Conservation (phyloP, 2,329 filamentous ascomycete genomes). For the Penicillium sp. region DNA sequence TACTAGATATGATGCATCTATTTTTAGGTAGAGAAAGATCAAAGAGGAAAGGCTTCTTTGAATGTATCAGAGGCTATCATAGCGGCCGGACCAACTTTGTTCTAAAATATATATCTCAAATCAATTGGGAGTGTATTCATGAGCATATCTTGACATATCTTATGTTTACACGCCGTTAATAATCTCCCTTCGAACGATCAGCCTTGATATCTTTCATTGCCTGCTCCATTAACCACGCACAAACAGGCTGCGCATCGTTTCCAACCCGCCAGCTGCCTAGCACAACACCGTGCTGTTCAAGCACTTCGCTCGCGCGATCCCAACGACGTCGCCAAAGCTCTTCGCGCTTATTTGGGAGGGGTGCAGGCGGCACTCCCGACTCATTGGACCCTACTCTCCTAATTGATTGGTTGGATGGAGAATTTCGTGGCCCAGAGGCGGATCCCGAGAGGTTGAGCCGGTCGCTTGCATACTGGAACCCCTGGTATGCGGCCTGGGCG, state of each 20-base stretch:
- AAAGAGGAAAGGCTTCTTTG: neutral
- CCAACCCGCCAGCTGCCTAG: constrained; percentile 50
- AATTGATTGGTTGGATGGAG: constrained; percentile 22
- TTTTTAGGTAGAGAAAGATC: too few relatives aligned
- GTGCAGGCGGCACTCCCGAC: constrained; percentile 25
- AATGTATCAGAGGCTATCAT: neutral
- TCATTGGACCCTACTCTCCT: constrained; percentile 14
- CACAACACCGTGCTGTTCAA: constrained; percentile 45
- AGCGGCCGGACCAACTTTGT: neutral
- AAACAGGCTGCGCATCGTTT: constrained; percentile 47
- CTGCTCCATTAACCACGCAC: constrained; percentile 44
- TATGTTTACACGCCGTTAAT: neutral
- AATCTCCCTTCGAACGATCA: neutral
- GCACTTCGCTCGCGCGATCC: constrained; percentile 46
- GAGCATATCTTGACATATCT: neutral
- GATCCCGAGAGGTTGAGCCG: constrained; percentile 26
- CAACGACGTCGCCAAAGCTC: constrained; percentile 52
- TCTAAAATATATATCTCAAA: neutral
- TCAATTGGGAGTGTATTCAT: neutral
- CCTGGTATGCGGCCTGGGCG: constrained; percentile 30
- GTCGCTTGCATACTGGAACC: constrained; percentile 35
- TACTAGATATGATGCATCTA: too few relatives aligned
- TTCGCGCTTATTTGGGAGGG: constrained; percentile 48
- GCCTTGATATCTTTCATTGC: constrained; percentile 32
- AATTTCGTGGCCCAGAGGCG: constrained; percentile 19